Conservation (phyloP, 2,329 filamentous ascomycete species). For the Tolypocladium pustulatum region DNA sequence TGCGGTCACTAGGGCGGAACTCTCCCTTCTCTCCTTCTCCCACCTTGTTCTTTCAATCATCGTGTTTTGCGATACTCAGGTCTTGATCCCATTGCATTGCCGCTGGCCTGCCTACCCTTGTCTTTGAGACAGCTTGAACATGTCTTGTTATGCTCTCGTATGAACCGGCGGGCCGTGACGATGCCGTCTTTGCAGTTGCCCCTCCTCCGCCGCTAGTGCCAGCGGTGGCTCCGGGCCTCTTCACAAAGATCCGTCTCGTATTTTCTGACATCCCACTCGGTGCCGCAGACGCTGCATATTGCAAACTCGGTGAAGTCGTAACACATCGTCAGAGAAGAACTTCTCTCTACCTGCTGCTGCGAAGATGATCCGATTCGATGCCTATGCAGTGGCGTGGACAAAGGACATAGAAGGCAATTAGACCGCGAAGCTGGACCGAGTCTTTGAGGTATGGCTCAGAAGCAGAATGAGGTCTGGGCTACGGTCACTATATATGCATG, state of each 20-base stretch:
- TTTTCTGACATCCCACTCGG: background rate
- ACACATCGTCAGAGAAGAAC: background rate
- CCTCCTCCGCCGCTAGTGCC: background rate
- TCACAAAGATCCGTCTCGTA: background rate
- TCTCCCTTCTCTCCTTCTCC: too few relatives aligned
- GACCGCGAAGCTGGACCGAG: too few relatives aligned
- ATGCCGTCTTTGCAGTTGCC: background rate
- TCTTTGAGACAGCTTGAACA: background rate
- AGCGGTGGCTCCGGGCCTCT: background rate
- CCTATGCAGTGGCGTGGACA: background rate
- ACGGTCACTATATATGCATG: too few relatives aligned
- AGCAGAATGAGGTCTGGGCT: too few relatives aligned
- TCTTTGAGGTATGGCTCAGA: too few relatives aligned
- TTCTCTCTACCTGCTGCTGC: background rate
- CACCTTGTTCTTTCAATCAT: too few relatives aligned
- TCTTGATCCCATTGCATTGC: background rate
- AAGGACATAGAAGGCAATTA: too few relatives aligned
- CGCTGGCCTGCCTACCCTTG: background rate
- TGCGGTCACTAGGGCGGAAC: too few relatives aligned
- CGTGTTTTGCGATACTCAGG: background rate
- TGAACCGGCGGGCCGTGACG: background rate
- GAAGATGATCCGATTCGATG: background rate
- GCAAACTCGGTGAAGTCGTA: background rate
- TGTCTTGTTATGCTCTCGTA: background rate
- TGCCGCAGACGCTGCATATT: background rate